Conservation (phyloP, 225 moss, liverwort and hornwort genomes). For the Marchantia polymorpha region DNA sequence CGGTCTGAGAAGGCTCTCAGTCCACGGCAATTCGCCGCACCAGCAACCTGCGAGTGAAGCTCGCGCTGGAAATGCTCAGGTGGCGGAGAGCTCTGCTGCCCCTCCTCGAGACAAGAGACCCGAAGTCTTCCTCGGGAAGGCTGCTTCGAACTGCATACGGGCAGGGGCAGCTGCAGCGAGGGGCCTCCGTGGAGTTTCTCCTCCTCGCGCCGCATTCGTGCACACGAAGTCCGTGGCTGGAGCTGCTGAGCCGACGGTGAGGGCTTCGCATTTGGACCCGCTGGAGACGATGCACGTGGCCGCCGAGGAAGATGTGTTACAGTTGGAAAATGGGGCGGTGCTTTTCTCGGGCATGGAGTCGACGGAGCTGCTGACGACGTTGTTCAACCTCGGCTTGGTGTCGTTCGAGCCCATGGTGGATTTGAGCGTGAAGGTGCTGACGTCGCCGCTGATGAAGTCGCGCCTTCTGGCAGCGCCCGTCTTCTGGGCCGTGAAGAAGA, state of each 20-base stretch:
- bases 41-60: neutral
- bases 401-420: constrained; percentile 71
- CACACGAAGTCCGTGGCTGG: constrained; percentile 28
- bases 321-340: constrained; percentile 48
- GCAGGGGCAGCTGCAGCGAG: neutral
- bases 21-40: neutral
- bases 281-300: neutral
- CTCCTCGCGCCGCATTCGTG: neutral
- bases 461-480: constrained; percentile 55
- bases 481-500: constrained; percentile 64
- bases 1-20: neutral
- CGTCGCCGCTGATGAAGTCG: constrained; percentile 62
- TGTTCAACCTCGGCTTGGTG: constrained; percentile 72
- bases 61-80: neutral
- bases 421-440: constrained; percentile 64
- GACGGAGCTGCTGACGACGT: constrained; percentile 59
- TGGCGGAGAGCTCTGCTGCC: neutral
- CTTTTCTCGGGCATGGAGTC: constrained; percentile 65
- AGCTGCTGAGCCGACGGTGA: constrained; percentile 24
- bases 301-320: constrained; percentile 28
- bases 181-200: too few species aligned
- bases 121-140: neutral
- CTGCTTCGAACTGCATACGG: neutral
- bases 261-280: constrained; percentile 18
- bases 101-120: too few species aligned